phyloP scores from a whole-genome alignment of 352 stramenopile species.

The Achlya hypogyna region DNA sequence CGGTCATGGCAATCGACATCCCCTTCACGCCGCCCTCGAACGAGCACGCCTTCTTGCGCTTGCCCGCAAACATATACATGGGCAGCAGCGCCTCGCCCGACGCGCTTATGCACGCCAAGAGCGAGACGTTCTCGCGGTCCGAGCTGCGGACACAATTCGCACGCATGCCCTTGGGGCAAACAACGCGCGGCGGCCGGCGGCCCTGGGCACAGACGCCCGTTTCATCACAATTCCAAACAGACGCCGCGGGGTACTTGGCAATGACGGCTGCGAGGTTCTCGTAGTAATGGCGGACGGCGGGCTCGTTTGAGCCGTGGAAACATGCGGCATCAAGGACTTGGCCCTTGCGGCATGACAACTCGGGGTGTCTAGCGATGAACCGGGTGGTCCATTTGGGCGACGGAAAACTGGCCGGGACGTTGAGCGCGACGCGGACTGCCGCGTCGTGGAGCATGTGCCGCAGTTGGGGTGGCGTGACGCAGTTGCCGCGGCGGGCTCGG shows the following conservation, averaged over 20 bases:
- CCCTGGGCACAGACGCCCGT: background rate
- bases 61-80: background rate
- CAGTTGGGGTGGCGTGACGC: too few species aligned
- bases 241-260: too few species aligned
- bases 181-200: background rate
- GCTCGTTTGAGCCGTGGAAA: too few species aligned
- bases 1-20: background rate
- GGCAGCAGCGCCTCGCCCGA: background rate
- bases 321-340: too few species aligned
- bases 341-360: too few species aligned
- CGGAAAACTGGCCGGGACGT: too few species aligned
- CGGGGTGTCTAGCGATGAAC: too few species aligned
- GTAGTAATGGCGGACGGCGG: constrained; percentile 80
- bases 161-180: background rate
- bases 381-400: too few species aligned
- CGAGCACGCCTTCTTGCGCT: background rate
- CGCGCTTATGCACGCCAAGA: background rate
- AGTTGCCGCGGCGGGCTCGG: too few species aligned
- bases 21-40: background rate
- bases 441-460: too few species aligned
- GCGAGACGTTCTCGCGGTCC: background rate
- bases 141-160: background rate
- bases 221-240: constrained; percentile 1
- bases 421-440: too few species aligned
- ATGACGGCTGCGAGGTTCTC: constrained; percentile 64